These are phyloP conservation scores for Candida orba DNA, from an alignment of 805 yeast genomes.

Conservation along the genomic window DNA sequence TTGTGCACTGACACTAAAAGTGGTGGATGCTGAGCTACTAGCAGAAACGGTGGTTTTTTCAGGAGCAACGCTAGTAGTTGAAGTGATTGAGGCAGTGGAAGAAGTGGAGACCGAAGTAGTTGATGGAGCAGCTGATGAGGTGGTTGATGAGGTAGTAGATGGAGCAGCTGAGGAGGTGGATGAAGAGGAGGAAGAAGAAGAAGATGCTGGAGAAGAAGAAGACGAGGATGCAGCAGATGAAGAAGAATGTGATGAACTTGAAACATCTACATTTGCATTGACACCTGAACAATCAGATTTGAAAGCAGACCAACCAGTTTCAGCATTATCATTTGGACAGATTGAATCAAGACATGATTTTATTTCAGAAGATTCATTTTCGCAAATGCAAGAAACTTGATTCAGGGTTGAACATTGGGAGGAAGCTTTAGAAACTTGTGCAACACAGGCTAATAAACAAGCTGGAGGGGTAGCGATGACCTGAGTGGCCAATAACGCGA, in stretches of 20 bases:
- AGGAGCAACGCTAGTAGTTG: not conserved
- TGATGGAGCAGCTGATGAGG: conserved; percentile 8
- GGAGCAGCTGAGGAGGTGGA: conserved; percentile 1
- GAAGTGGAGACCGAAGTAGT: not conserved
- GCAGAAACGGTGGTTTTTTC: not conserved
- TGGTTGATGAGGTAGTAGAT: conserved; percentile 7
- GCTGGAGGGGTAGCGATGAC: conserved; percentile 76
- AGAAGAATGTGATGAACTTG: conserved; percentile 18
- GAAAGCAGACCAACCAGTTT: conserved; percentile 54
- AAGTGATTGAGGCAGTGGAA: conserved; percentile 3
- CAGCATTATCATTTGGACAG: conserved; percentile 62
- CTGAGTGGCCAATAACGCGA: conserved; percentile 14
- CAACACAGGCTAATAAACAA: conserved; percentile 83
- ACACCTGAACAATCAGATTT: conserved; percentile 43
- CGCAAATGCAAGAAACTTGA: conserved; percentile 65
- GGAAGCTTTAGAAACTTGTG: conserved; percentile 51
- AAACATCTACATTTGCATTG: conserved; percentile 30
- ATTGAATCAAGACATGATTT: conserved; percentile 54
- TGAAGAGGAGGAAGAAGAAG: conserved; percentile 6
- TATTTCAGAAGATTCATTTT: conserved; percentile 44
- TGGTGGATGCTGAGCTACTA: conserved; percentile 7
- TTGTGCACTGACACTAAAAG: conserved; percentile 9
- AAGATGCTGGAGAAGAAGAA: conserved; percentile 11
- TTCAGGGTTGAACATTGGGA: conserved; percentile 51
- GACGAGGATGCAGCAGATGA: conserved; percentile 14